phyloP scores from a whole-genome alignment of 257 asterid genomes.

The Salvia rosmarinus region DNA sequence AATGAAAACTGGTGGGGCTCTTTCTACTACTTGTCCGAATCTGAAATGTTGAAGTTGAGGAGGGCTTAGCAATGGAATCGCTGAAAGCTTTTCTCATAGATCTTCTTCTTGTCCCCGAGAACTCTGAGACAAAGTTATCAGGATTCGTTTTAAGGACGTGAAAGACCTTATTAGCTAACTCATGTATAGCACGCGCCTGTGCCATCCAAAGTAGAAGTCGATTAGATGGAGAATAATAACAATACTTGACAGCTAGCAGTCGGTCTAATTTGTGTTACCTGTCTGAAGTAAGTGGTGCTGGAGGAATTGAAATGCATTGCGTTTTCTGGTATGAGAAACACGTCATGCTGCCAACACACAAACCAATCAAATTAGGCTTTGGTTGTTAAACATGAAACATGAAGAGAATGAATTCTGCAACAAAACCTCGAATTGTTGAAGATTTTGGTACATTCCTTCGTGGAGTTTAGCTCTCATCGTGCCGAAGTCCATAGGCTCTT shows the following conservation, averaged over 20 bases:
- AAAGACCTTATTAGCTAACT: slow-evolving; percentile 78
- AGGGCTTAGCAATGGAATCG: background rate
- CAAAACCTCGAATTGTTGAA: slow-evolving; percentile 77
- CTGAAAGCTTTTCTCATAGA: slow-evolving; percentile 58
- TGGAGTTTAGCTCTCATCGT: slow-evolving; percentile 98
- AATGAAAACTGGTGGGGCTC: slow-evolving; percentile 11
- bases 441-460: slow-evolving; percentile 76
- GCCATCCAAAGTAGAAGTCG: background rate
- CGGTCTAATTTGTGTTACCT: slow-evolving; percentile 42
- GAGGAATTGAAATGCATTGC: slow-evolving; percentile 93
- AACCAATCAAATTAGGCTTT: background rate
- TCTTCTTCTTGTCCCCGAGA: slow-evolving; percentile 70
- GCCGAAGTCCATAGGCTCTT: slow-evolving; percentile 92
- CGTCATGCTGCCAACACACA: slow-evolving; percentile 67
- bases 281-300: slow-evolving; percentile 66
- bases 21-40: slow-evolving; percentile 37
- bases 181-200: slow-evolving; percentile 82
- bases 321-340: slow-evolving; percentile 77
- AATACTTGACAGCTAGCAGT: background rate
- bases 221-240: no score
- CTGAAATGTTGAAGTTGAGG: slow-evolving; percentile 36
- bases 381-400: background rate
- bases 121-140: slow-evolving; percentile 55
- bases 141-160: slow-evolving; percentile 68
- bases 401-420: background rate